Conservation (phyloP, 2,329 filamentous ascomycete species). For the Madurella mycetomatis region DNA sequence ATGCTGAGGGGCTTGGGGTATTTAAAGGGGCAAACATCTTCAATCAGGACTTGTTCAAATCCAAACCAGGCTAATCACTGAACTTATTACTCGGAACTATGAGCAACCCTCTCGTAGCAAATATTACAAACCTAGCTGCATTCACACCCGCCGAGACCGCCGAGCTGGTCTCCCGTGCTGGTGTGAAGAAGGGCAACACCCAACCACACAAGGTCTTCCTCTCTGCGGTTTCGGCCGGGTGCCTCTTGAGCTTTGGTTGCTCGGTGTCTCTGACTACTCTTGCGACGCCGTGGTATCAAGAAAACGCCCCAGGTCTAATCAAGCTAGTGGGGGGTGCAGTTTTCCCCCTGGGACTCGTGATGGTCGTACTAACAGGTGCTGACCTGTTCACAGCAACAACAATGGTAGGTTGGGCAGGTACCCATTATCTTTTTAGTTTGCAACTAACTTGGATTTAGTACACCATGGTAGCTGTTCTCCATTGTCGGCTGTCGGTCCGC, state of each 20-base stretch:
- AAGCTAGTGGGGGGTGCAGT: conserved; percentile 41
- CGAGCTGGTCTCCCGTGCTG: conserved; percentile 47
- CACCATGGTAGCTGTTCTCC: conserved; percentile 19
- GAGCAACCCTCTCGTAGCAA: no score
- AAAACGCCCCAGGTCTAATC: conserved; percentile 46
- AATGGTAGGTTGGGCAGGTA: conserved; percentile 32
- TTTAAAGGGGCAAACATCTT: no score
- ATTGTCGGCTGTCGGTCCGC: conserved; percentile 17
- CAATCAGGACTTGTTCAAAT: no score
- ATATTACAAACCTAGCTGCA: conserved; percentile 21
- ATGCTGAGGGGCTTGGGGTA: no score
- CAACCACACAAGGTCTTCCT: conserved; percentile 49
- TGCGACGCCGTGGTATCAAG: conserved; percentile 43
- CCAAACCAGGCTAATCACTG: no score
- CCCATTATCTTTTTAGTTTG: no score
- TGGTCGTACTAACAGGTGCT: conserved; percentile 45
- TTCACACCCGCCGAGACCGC: conserved; percentile 47
- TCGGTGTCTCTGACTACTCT: conserved; percentile 43
- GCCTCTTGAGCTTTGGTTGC: conserved; percentile 47
- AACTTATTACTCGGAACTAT: no score
- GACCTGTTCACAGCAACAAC: conserved; percentile 46
- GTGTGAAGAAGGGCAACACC: conserved; percentile 49
- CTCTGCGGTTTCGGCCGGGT: conserved; percentile 48
- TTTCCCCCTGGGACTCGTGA: conserved; percentile 46
- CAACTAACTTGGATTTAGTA: conserved; percentile 13